Conservation (phyloP, 768 basidiomycete species). For the Ephemerocybe angulata region DNA sequence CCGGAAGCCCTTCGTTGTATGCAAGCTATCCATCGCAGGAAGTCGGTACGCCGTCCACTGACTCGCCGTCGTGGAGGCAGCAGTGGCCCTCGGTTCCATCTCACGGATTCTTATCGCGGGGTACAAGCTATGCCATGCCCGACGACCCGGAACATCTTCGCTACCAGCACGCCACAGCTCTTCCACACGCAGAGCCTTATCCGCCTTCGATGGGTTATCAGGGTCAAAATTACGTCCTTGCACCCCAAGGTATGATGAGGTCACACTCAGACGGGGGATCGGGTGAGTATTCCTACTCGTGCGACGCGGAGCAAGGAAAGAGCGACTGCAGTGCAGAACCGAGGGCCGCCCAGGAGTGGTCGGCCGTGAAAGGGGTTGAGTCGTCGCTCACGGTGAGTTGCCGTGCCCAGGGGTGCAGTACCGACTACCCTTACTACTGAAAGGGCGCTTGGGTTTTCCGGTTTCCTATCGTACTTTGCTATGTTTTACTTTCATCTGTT, state of each 20-base stretch:
- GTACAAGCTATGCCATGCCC: background rate
- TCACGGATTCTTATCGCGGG: background rate
- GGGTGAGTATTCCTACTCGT: background rate
- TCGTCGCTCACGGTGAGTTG: background rate
- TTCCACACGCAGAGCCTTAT: background rate
- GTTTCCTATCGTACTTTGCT: too few species aligned
- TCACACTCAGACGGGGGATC: background rate
- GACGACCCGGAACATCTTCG: background rate
- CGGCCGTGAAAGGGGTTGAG: background rate
- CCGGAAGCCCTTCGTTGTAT: background rate
- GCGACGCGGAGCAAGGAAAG: background rate
- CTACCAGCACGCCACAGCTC: background rate
- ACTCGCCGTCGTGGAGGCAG: too few species aligned
- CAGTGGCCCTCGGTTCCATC: too few species aligned
- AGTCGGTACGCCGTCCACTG: background rate
- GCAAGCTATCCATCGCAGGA: background rate
- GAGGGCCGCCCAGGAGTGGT: background rate
- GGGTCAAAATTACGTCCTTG: background rate
- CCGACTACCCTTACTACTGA: background rate
- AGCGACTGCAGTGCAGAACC: background rate
- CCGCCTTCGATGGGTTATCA: background rate
- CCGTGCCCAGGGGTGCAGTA: background rate
- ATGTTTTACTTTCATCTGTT: too few species aligned
- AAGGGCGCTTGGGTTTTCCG: too few species aligned
- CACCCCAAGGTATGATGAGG: background rate